Conservation (phyloP, 208 protist species). For the Leishmania turanica region DNA sequence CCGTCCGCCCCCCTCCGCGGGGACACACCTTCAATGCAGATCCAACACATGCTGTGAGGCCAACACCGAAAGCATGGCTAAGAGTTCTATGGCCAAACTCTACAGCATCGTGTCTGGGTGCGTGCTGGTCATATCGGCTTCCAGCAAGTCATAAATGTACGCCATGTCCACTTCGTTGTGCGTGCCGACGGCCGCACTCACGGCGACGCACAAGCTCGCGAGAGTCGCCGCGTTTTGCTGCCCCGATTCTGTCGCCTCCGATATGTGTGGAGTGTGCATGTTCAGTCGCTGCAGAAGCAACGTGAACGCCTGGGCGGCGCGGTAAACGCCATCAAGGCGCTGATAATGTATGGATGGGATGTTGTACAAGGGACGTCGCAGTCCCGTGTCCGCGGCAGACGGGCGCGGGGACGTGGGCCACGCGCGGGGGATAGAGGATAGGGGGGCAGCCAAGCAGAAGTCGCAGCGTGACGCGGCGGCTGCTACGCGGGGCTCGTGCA, state of each 20-base stretch:
- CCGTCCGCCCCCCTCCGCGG: not conserved
- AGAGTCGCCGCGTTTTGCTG: not conserved
- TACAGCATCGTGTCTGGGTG: slow-evolving; percentile 37
- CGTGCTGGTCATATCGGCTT: slow-evolving; percentile 39
- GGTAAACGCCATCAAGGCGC: slow-evolving; percentile 23
- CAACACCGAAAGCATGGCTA: not conserved
- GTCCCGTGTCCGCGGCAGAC: slow-evolving; percentile 14
- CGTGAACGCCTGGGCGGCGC: slow-evolving; percentile 32
- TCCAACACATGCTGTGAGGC: not conserved
- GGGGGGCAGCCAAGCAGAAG: not conserved
- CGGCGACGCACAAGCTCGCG: not conserved
- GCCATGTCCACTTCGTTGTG: slow-evolving; percentile 37
- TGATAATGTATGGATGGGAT: slow-evolving; percentile 30
- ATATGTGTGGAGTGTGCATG: not conserved
- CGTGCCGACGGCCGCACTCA: slow-evolving; percentile 21
- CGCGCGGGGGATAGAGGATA: slow-evolving; percentile 3
- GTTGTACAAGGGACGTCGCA: slow-evolving; percentile 36
- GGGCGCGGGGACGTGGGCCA: slow-evolving; percentile 17
- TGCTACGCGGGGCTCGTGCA: slow-evolving; percentile 16
- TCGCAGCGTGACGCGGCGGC: not conserved
- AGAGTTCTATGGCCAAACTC: not conserved
- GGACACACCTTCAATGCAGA: not conserved
- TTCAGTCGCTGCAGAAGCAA: slow-evolving; percentile 24
- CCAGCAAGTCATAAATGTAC: slow-evolving; percentile 38
- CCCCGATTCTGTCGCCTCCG: not conserved